Percentiles rank a stretch among this genome's conserved stretches.
phyloP scores from a whole-genome alignment of 352 stramenopile genomes.

The Phytophthora foliorum region DNA sequence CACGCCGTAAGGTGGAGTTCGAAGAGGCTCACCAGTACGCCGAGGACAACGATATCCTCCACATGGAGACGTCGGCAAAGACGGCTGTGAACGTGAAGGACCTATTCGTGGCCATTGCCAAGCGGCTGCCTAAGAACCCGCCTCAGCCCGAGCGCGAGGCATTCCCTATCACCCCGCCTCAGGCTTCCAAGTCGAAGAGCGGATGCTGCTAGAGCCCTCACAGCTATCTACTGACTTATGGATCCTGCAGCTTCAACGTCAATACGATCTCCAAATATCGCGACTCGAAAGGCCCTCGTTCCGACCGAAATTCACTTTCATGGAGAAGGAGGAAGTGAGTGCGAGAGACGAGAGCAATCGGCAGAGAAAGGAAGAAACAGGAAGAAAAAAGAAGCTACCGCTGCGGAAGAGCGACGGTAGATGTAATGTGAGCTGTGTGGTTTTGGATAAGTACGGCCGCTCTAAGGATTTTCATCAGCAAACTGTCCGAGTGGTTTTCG shows the following conservation, averaged over 20 bases:
- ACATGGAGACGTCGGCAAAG: constrained; percentile 99
- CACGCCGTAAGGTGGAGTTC: constrained; percentile 96
- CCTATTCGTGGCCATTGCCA: constrained; percentile 98
- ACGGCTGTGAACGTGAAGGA: constrained; percentile 99
- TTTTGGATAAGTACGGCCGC: constrained; percentile 42
- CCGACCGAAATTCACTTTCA: constrained; percentile 17
- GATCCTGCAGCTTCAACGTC: constrained; percentile 39
- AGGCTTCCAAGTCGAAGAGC: constrained; percentile 80
- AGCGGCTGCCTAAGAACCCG: constrained; percentile 86
- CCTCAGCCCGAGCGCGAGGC: constrained; percentile 85
- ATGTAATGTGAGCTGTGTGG: constrained; percentile 50
- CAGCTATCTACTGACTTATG: constrained; percentile 42
- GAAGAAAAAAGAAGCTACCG: constrained; percentile 30
- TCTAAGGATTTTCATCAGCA: constrained; percentile 34
- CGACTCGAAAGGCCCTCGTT: constrained; percentile 24
- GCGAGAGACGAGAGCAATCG: constrained; percentile 18
- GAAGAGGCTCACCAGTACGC: constrained; percentile 98
- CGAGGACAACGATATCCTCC: constrained; percentile 98
- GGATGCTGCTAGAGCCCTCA: constrained; percentile 79
- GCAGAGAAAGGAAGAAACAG: constrained; percentile 28
- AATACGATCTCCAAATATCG: constrained; percentile 36
- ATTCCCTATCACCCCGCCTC: constrained; percentile 84
- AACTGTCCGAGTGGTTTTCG: constrained; percentile 6
- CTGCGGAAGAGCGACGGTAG: constrained; percentile 30
- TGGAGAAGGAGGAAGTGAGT: constrained; percentile 20